These are phyloP conservation scores for Juncus inflexus DNA, from an alignment of 176 grass and related monocot species.

Conservation along the genomic window DNA sequence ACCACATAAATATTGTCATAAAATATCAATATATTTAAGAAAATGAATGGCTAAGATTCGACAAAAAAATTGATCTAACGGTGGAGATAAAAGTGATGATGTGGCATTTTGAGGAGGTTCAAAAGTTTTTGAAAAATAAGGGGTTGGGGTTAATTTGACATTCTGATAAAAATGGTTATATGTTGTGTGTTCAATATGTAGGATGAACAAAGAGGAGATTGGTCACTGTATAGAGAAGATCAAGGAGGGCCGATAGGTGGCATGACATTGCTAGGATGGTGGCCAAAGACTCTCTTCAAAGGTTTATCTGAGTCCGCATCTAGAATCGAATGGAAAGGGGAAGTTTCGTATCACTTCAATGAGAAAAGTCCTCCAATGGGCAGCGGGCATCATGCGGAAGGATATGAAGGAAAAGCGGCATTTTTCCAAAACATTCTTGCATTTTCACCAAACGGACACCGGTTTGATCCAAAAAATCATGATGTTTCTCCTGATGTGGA, in stretches of 20 bases:
- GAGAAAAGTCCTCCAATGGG: slow-evolving; percentile 38
- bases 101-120: too few relatives aligned
- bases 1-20: too few relatives aligned
- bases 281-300: slow-evolving; percentile 16
- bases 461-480: background rate
- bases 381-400: slow-evolving; percentile 25
- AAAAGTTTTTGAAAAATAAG: too few relatives aligned
- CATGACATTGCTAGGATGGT: slow-evolving; percentile 22
- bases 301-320: background rate
- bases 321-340: slow-evolving; percentile 7
- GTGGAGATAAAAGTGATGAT: too few relatives aligned
- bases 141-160: too few relatives aligned
- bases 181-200: slow-evolving; percentile 12
- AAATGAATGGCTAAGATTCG: too few relatives aligned
- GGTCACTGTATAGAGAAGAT: slow-evolving; percentile 36
- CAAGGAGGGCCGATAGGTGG: background rate
- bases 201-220: slow-evolving; percentile 36
- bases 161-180: background rate
- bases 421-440: slow-evolving; percentile 22
- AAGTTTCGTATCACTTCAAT: background rate
- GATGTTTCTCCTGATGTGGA: background rate
- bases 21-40: too few relatives aligned
- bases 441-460: background rate
- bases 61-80: too few relatives aligned
- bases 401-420: slow-evolving; percentile 22